A percentile compares a stretch with the other conserved stretches of the same genome.
Conservation (phyloP, 176 grass and related monocot genomes). For the Aegilops sharonensis region DNA sequence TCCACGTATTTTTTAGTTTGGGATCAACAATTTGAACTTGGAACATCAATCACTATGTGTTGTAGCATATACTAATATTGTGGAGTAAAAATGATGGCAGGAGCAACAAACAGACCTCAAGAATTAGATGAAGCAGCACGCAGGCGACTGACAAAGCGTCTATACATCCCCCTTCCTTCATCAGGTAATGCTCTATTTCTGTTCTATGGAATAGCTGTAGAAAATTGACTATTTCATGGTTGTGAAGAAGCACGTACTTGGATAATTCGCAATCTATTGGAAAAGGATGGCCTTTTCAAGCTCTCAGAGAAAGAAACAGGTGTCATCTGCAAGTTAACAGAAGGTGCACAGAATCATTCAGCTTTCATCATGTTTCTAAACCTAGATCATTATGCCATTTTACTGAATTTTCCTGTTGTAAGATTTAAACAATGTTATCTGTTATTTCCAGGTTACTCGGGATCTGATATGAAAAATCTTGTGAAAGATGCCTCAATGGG, state of each 20-base stretch:
- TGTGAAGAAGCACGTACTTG: slow-evolving; percentile 80
- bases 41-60: not conserved
- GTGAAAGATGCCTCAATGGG: slow-evolving; percentile 99
- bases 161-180: slow-evolving; percentile 97
- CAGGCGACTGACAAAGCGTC: slow-evolving; percentile 80
- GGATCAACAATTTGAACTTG: not conserved
- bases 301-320: slow-evolving; percentile 73
- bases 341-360: slow-evolving; percentile 50
- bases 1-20: not conserved
- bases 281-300: slow-evolving; percentile 92
- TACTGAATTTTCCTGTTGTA: slow-evolving; percentile 31
- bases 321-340: slow-evolving; percentile 85
- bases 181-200: slow-evolving; percentile 55
- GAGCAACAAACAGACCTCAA: slow-evolving; percentile 97
- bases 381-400: slow-evolving; percentile 1
- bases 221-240: slow-evolving; percentile 35
- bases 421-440: slow-evolving; percentile 20
- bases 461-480: slow-evolving; percentile 99
- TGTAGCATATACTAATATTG: slow-evolving; percentile 18
- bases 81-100: slow-evolving; percentile 39
- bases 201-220: not conserved
- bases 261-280: slow-evolving; percentile 79
- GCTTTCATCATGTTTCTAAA: slow-evolving; percentile 26
- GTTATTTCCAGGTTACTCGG: slow-evolving; percentile 79
- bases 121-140: slow-evolving; percentile 98